A percentile compares a stretch with the other conserved stretches of the same genome.
phyloP scores from a whole-genome alignment of 176 grass and related monocot species.

The Otatea glauca region DNA sequence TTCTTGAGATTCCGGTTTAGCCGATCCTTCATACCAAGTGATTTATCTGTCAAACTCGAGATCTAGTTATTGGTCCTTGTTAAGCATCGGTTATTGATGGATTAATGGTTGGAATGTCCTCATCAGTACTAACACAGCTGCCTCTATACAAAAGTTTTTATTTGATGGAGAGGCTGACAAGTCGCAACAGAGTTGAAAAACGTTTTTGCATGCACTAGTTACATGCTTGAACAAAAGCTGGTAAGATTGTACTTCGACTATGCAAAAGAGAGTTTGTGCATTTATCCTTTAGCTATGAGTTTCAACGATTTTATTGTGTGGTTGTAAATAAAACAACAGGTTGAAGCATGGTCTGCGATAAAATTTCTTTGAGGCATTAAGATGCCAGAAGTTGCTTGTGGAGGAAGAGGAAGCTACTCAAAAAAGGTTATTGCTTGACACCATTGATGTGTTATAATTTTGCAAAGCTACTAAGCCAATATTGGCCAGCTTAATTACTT shows the following conservation, averaged over 20 bases:
- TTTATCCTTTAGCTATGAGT: slow-evolving; percentile 15
- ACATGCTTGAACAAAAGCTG: slow-evolving; percentile 89
- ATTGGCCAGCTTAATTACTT: slow-evolving; percentile 20
- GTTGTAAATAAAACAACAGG: slow-evolving; percentile 51
- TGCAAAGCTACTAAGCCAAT: neutral
- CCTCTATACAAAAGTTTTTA: slow-evolving; percentile 72
- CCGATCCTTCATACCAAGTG: too few species aligned
- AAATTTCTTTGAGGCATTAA: slow-evolving; percentile 80
- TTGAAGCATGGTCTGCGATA: slow-evolving; percentile 83
- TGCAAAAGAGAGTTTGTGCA: slow-evolving; percentile 21
- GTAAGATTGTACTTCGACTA: slow-evolving; percentile 45
- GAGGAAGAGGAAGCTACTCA: slow-evolving; percentile 97
- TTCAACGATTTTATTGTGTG: neutral
- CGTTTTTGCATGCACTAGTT: slow-evolving; percentile 70
- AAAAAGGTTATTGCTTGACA: slow-evolving; percentile 64
- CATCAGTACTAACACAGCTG: slow-evolving; percentile 64
- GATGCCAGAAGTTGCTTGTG: slow-evolving; percentile 88
- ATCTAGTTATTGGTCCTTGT: too few species aligned
- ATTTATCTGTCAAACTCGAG: too few species aligned
- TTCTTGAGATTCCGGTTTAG: too few species aligned
- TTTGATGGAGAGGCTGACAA: slow-evolving; percentile 78
- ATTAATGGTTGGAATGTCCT: too few species aligned
- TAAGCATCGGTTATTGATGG: too few species aligned
- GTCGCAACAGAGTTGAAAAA: slow-evolving; percentile 87
- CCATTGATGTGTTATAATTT: slow-evolving; percentile 29